A percentile compares a stretch with the other conserved stretches of the same genome.
These are phyloP conservation scores for Phytophthora pseudosyringae DNA, from an alignment of 352 stramenopile genomes.

Conservation along the genomic window DNA sequence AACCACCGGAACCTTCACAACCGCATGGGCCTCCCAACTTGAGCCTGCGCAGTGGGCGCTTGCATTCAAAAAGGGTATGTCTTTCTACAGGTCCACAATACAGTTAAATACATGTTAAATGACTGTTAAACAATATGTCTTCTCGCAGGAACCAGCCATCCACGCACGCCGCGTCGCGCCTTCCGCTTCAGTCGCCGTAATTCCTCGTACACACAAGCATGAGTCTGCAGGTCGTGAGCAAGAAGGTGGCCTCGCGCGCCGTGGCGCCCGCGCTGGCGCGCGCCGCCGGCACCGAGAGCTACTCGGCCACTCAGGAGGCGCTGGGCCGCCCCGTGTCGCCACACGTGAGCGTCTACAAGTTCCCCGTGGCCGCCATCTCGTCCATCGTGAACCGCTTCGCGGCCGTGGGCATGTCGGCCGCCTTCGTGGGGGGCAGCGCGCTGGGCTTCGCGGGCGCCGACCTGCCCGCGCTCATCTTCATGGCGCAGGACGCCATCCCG, in stretches of 20 bases:
- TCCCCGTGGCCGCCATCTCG: conserved; percentile 92
- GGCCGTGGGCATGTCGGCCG: conserved; percentile 84
- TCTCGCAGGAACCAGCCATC: conserved; percentile 12
- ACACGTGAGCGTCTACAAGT: conserved; percentile 97
- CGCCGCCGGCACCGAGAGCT: conserved; percentile 52
- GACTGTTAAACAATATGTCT: conserved; percentile 10
- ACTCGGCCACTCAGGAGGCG: conserved; percentile 86
- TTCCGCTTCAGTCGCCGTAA: conserved; percentile 23
- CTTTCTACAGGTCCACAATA: neutral
- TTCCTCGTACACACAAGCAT: conserved; percentile 26
- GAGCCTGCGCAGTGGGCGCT: neutral
- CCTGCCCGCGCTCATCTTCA: conserved; percentile 81
- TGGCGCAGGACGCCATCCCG: conserved; percentile 71
- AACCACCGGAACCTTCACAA: conserved; percentile 23
- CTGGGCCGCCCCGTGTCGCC: conserved; percentile 94
- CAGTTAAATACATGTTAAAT: neutral
- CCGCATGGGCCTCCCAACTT: conserved; percentile 9
- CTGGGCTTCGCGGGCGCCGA: conserved; percentile 82
- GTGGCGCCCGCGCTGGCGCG: conserved; percentile 38
- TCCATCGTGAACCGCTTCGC: conserved; percentile 96
- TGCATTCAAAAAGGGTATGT: conserved; percentile 8
- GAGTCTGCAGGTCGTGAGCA: conserved; percentile 44
- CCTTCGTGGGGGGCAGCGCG: conserved; percentile 70
- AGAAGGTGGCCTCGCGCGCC: conserved; percentile 30
- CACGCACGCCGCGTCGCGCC: conserved; percentile 9